Conservation (phyloP, 345 rosid genomes). For the Populus simonii region DNA sequence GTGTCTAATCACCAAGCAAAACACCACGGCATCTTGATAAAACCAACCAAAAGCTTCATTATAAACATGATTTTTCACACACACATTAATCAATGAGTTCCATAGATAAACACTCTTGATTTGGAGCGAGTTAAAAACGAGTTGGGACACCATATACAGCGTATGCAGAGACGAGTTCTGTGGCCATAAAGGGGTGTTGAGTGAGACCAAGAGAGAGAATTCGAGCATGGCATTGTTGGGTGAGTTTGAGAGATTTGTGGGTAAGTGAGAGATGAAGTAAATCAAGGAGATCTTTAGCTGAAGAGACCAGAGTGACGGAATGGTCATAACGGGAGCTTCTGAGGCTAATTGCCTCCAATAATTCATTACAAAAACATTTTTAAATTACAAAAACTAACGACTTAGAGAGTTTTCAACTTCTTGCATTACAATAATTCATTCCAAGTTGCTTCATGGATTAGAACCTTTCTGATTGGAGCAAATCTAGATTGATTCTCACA, state of each 20-base stretch:
- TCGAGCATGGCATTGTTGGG: conserved; percentile 51
- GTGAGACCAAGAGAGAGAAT: conserved; percentile 31
- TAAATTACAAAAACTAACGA: too few species aligned
- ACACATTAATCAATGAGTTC: conserved; percentile 61
- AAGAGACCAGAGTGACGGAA: conserved; percentile 16
- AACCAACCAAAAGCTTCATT: conserved; percentile 43
- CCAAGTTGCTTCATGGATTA: neutral
- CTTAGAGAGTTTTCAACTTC: too few species aligned
- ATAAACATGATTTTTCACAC: conserved; percentile 34
- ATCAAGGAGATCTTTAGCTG: conserved; percentile 32
- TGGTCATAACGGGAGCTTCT: conserved; percentile 17
- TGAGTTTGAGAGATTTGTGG: conserved; percentile 30
- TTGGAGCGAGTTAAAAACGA: conserved; percentile 42
- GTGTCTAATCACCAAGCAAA: conserved; percentile 49
- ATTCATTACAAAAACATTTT: too few species aligned
- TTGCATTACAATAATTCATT: neutral
- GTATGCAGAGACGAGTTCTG: conserved; percentile 60
- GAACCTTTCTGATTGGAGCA: too few species aligned
- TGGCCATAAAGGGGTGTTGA: conserved; percentile 41
- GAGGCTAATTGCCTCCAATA: neutral
- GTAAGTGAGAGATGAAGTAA: conserved; percentile 36
- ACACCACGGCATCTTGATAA: conserved; percentile 19
- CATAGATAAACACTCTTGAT: conserved; percentile 35
- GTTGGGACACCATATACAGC: conserved; percentile 29
- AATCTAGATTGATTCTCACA: too few species aligned